A percentile compares a stretch with the other conserved stretches of the same genome.
These are phyloP conservation scores for Tetracentron sinense DNA, from an alignment of 164 flowering plant species.

Conservation along the genomic window DNA sequence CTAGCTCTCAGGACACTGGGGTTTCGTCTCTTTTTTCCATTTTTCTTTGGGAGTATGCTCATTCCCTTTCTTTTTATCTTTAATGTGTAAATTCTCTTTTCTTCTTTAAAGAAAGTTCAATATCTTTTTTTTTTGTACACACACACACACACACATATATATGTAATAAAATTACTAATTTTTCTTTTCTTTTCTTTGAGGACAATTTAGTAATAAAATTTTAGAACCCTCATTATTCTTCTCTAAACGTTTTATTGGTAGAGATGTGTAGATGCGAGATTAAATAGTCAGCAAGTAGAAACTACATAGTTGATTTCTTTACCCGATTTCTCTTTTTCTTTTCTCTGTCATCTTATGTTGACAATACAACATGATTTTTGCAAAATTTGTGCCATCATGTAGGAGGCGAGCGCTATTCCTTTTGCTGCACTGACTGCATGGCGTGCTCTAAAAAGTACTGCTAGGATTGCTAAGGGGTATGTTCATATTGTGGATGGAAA, in stretches of 20 bases:
- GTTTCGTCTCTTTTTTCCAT: too few species aligned
- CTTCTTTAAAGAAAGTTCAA: too few species aligned
- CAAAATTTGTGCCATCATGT: slow-evolving; percentile 19
- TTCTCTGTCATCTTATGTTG: background rate
- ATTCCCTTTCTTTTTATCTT: background rate
- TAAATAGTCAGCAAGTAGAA: too few species aligned
- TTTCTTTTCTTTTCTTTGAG: too few species aligned
- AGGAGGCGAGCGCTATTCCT: slow-evolving; percentile 98
- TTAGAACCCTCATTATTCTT: too few species aligned
- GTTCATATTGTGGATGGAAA: slow-evolving; percentile 16
- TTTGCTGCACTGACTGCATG: slow-evolving; percentile 99
- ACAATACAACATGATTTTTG: background rate
- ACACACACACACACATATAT: too few species aligned
- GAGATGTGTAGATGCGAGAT: too few species aligned
- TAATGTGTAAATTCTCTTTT: background rate
- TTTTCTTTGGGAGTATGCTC: background rate
- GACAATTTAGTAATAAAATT: too few species aligned
- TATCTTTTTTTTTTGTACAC: too few species aligned
- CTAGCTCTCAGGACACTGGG: background rate
- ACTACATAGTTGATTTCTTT: background rate
- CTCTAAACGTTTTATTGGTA: too few species aligned
- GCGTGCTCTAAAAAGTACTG: slow-evolving; percentile 90
- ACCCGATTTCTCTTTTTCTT: background rate
- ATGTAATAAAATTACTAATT: too few species aligned
- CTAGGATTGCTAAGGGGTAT: slow-evolving; percentile 80